phyloP scores from a whole-genome alignment of 1,284 basidiomycete species.

The Cryptococcus sp. region DNA sequence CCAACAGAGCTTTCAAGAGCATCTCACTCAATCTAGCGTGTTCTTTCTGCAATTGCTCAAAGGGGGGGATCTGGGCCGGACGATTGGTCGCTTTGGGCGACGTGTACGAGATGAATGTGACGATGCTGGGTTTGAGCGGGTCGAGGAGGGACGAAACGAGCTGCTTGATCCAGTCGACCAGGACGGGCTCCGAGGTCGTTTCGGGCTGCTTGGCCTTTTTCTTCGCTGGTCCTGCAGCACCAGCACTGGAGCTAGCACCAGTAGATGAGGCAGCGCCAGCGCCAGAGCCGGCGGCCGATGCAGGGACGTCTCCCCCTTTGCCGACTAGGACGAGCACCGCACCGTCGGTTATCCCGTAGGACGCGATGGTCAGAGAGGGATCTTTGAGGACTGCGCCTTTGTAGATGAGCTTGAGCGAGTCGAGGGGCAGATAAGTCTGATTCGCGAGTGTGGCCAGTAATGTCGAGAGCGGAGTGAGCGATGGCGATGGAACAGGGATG shows the following conservation, averaged over 20 bases:
- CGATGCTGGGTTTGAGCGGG: slow-evolving; percentile 37
- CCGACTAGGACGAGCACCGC: slow-evolving; percentile 49
- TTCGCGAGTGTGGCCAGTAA: slow-evolving; percentile 48
- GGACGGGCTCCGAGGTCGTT: slow-evolving; percentile 44
- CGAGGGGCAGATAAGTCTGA: slow-evolving; percentile 43
- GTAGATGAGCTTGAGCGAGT: slow-evolving; percentile 51
- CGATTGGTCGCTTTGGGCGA: slow-evolving; percentile 36
- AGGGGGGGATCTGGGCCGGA: slow-evolving; percentile 40
- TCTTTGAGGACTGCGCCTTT: slow-evolving; percentile 55
- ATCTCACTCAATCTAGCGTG: slow-evolving; percentile 54
- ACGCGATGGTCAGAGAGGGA: slow-evolving; percentile 46
- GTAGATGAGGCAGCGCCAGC: slow-evolving; percentile 5
- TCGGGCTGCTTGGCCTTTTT: slow-evolving; percentile 52
- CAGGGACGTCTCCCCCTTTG: slow-evolving; percentile 39
- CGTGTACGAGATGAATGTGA: slow-evolving; percentile 42
- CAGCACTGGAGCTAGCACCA: slow-evolving; percentile 2
- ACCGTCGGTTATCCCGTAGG: slow-evolving; percentile 51
- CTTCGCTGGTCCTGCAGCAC: slow-evolving; percentile 15
- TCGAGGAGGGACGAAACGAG: slow-evolving; percentile 37
- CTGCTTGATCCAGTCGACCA: slow-evolving; percentile 46
- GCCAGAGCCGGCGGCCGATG: slow-evolving; percentile 13
- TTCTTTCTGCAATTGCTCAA: slow-evolving; percentile 47
- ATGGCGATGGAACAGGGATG: slow-evolving; percentile 51
- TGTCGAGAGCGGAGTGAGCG: slow-evolving; percentile 45
- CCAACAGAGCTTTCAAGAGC: slow-evolving; percentile 55